Evolutionary conservation across 768 basidiomycete species (phyloP), one percentile per base, ranked within the genome.

Genomic region (Mrakia blollopis): DNA sequence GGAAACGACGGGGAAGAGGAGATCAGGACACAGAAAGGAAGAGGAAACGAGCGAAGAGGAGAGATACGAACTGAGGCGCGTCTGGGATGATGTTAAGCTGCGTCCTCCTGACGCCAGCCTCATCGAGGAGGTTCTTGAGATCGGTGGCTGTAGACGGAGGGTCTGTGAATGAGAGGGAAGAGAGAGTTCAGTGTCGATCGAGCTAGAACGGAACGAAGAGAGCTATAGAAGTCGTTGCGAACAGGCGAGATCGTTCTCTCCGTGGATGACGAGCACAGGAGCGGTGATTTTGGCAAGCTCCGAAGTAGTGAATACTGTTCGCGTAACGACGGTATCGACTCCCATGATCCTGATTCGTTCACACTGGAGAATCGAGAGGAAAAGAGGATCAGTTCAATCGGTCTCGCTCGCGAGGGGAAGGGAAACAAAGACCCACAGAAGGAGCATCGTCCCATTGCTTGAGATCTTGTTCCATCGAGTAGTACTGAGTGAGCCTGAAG

Each of bases 211-310:
- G 32, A 35, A 35, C 0, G 10, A 21, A 65, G 39, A 65, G 63
- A 23, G 14, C 2, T 3, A 35, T n/a, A n/a, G 7, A 21, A 32
- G 30, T 16, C n/a, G 30, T 28, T 62, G 6, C 44, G 44, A 44
- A 65, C 63, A 68, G 18, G 37, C 65, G 39, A 72, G 47, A n/a
- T 72, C 71, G 32, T 72, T 72, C 8, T 32, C 52, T 37, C 71
- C 71, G 18, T 54, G 54, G 14, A 72, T 16, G 54, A 72, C 25
- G 5, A 72, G 52, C 2, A 72, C 54, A 2, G 71, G 71, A 13
- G 28, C 54, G 2, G 71, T 39, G 10, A 72, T 30, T 14, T 72
- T 57, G 3, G 50, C 52, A 10, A 72, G 50, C 25, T 72, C 50
- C 54, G 50, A 30, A 8, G 14, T 7, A 0, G 71, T 37, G 52